phyloP scores from a whole-genome alignment of 192 early-diverging fungal genomes.

The Coemansia sp. region DNA sequence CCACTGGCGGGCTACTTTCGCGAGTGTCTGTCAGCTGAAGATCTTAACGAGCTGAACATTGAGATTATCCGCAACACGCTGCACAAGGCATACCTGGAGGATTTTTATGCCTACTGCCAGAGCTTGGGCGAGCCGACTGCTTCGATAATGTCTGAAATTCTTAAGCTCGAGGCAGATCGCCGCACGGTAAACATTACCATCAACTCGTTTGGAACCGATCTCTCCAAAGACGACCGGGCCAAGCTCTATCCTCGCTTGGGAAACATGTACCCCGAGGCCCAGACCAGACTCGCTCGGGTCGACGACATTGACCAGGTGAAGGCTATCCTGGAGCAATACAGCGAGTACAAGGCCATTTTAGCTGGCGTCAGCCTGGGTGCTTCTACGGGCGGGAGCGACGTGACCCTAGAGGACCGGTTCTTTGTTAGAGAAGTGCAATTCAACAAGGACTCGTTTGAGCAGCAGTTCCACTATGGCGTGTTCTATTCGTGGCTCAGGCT shows the following conservation, averaged over 20 bases:
- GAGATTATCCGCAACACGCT: constrained; percentile 99
- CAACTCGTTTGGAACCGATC: constrained; percentile 97
- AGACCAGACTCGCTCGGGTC: constrained; percentile 72
- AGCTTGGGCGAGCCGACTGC: constrained; percentile 78
- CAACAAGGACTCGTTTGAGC: constrained; percentile 90
- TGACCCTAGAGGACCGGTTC: constrained; percentile 90
- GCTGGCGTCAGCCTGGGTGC: constrained; percentile 55
- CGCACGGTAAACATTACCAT: constrained; percentile 98
- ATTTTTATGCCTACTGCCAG: constrained; percentile 91
- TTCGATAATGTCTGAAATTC: constrained; percentile 90
- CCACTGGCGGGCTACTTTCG: constrained; percentile 98
- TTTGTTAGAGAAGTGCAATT: constrained; percentile 93
- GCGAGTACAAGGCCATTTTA: constrained; percentile 88
- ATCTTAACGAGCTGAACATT: constrained; percentile 99
- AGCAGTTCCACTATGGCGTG: constrained; percentile 95
- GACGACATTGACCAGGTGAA: constrained; percentile 98
- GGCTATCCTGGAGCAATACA: constrained; percentile 73
- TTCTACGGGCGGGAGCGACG: constrained; percentile 50
- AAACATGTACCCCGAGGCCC: constrained; percentile 90
- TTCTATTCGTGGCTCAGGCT: constrained; percentile 95
- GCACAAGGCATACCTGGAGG: constrained; percentile 98
- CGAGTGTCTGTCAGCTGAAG: constrained; percentile 93
- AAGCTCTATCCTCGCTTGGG: constrained; percentile 93
- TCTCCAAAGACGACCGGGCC: constrained; percentile 92
- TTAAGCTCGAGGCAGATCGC: constrained; percentile 98